These are phyloP conservation scores for Fusarium coicis DNA, from an alignment of 2,329 filamentous ascomycete species.

Conservation along the genomic window DNA sequence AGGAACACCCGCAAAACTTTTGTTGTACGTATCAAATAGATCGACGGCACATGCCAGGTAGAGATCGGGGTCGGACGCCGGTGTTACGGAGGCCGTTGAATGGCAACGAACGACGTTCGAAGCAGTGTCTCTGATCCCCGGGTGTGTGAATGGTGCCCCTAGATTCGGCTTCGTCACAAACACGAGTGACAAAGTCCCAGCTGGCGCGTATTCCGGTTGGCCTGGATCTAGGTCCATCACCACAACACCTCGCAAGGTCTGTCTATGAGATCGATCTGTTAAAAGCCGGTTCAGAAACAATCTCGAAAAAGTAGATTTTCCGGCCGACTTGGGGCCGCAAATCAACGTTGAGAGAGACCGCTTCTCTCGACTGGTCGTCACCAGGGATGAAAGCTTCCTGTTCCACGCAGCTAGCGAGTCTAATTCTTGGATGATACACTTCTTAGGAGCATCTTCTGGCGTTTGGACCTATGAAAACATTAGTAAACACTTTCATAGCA, in stretches of 20 bases:
- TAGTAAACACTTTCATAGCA: constrained; percentile 25
- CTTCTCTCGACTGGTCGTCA: constrained; percentile 46
- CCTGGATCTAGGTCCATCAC: constrained; percentile 82
- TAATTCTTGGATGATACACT: constrained; percentile 63
- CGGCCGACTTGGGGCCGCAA: constrained; percentile 76
- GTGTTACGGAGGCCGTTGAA: constrained; percentile 71
- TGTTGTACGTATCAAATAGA: constrained; percentile 68
- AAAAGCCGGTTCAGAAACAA: constrained; percentile 74
- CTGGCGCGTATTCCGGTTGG: constrained; percentile 78
- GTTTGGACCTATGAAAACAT: constrained; percentile 59
- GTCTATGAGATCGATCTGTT: constrained; percentile 50
- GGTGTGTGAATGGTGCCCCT: constrained; percentile 74
- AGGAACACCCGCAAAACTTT: constrained; percentile 58
- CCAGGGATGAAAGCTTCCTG: constrained; percentile 62
- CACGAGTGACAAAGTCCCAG: constrained; percentile 76
- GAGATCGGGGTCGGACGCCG: constrained; percentile 73
- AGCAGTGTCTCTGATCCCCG: constrained; percentile 48
- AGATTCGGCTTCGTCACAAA: constrained; percentile 70
- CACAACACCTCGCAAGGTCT: constrained; percentile 52
- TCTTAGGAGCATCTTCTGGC: constrained; percentile 63
- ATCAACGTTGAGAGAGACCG: constrained; percentile 63
- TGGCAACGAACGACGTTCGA: constrained; percentile 68
- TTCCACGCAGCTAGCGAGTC: constrained; percentile 70
- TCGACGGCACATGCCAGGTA: constrained; percentile 73
- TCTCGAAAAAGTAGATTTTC: constrained; percentile 79